Evolutionary conservation across 2,329 filamentous ascomycete species (phyloP), one percentile per base, ranked within the genome.

Genomic region (Cordyceps tenuipes): DNA sequence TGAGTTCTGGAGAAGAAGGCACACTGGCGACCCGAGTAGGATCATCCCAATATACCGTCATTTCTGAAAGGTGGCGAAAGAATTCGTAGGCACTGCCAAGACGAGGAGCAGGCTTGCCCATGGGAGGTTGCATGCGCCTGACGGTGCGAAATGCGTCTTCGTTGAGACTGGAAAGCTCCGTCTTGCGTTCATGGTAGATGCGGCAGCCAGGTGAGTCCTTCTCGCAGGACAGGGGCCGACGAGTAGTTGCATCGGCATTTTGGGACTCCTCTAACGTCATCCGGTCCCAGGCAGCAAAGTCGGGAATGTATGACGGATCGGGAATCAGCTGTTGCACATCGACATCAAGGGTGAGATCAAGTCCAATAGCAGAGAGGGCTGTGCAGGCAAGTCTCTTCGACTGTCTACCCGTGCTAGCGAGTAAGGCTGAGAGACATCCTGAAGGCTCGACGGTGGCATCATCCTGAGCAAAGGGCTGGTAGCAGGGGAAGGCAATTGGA

Each of bases 11-110:
- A 3, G 71, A 72, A 1, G 71, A 69, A 6, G 72, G 68, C 41
- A 72, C 65, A 9, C 67, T 62, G 3, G 64, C 61, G 6, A 71
- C 63, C 34, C 68, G 68, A 7, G 82, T 82, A 0, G 83, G 81
- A 66, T 87, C 84, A 36, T 85, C 81, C 84, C 84, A 87, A 66
- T 78, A 87, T 0, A 75, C 67, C 2, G 82, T 81, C 66, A 85
- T 78, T 29, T 77, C 69, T 65, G 87, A 84, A 21, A 87, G 74
- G 64, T 83, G 81, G 57, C 82, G 82, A 71, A 81, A 87, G 70
- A 87, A 87, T 69, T 87, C 84, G 65, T 86, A 87, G 5, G 82
- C 79, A 64, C 85, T 86, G 15, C 84, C 84, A 8, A 87, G 71
- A 7, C 83, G 79, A 34, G 79, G 77, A 41, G 79, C 75, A 50